These are phyloP conservation scores for Diaporthe citriasiana DNA, from an alignment of 2,329 filamentous ascomycete species.

Conservation along the genomic window DNA sequence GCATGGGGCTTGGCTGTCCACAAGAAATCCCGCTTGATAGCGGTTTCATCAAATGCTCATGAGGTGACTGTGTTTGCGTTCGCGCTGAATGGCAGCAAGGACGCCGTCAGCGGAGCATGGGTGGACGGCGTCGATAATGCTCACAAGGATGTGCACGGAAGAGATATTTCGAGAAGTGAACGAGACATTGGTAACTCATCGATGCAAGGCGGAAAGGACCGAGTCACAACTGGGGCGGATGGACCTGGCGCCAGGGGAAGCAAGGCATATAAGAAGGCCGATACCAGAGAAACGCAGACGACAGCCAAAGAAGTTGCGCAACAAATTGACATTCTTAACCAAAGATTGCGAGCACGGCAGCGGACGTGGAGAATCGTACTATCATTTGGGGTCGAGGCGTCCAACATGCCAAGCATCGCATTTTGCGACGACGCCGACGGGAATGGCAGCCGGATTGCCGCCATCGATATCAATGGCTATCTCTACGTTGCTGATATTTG, in stretches of 20 bases:
- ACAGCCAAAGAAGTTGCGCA: neutral
- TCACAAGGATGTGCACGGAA: neutral
- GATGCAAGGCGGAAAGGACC: neutral
- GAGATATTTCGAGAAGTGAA: neutral
- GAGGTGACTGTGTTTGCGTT: conserved; percentile 69
- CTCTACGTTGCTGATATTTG: conserved; percentile 69
- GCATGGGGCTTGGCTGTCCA: conserved; percentile 94
- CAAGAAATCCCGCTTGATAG: conserved; percentile 84
- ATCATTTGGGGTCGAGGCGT: conserved; percentile 53
- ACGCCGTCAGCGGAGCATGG: neutral
- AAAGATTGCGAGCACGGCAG: conserved; percentile 57
- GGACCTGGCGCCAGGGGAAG: too few relatives aligned
- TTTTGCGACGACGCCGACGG: conserved; percentile 64
- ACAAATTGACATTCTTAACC: conserved; percentile 47
- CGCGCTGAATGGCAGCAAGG: conserved; percentile 50
- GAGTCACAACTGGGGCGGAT: neutral
- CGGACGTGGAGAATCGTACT: conserved; percentile 67
- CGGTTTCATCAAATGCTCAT: conserved; percentile 82
- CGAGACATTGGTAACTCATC: neutral
- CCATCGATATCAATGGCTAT: conserved; percentile 64
- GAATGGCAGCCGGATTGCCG: conserved; percentile 64
- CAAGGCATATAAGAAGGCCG: too few relatives aligned
- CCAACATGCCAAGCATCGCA: conserved; percentile 68
- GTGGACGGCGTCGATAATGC: neutral
- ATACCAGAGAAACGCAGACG: neutral